Evolutionary conservation across 2,329 filamentous ascomycete species (phyloP), one percentile per base, ranked within the genome.

Genomic region (Penicillium janthinellum): DNA sequence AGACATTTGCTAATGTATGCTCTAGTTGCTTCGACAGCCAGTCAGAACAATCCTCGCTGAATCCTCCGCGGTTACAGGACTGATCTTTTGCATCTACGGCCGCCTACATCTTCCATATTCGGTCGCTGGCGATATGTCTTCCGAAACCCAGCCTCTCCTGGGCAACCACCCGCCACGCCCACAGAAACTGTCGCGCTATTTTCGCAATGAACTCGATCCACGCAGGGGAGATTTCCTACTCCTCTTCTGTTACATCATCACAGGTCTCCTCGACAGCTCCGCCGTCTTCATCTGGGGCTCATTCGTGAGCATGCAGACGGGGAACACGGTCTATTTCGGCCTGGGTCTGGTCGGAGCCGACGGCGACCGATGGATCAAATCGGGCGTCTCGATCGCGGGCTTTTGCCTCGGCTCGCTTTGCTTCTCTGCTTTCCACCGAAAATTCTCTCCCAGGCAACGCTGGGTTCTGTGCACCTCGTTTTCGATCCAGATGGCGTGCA

Each of bases 231-330:
- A 94, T 69, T 63, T 90, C 1, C 78, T 91, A 20, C 81, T 94
- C 41, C 78, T 94, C 4, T 78, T 86, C 31, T 91, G 89, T 76
- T 93, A 92, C 72, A 77, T 90, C 64, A 88, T 92, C 71, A 93
- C 90, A 0, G 90, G 90, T 4, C 79, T 94, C 11, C 82, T 92
- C 7, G 90, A 94, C 75, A 91, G 88, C 75, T 87, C 89, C 2
- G 87, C 89, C 2, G 89, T 90, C 49, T 88, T 87, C 58, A 89
- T 89, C 44, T 93, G 89, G 88, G 89, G 90, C 12, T 88, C 88
- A 2, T 94, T 94, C 67, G 90, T 92, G 42, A 90, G 88, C 68
- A 93, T 93, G 90, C 90, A 93, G 71, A 93, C 90, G 35, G 90
- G 89, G 85, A 94, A 94, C 75, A 92, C 90, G 5, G 85, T 94